phyloP scores from a whole-genome alignment of 306 rosid genomes.

The Castanea crenata region DNA sequence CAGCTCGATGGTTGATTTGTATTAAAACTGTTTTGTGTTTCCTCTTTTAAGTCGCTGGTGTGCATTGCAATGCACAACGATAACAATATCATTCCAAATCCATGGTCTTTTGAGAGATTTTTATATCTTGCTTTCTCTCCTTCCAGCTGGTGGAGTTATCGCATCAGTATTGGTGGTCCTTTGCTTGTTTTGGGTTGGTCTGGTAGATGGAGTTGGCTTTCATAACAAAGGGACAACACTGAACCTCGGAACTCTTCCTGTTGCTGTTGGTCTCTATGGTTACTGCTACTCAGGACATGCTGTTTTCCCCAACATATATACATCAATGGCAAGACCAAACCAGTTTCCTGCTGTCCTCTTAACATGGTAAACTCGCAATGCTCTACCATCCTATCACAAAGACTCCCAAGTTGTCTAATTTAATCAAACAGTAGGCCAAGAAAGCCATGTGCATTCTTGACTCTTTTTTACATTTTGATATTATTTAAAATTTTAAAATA shows the following conservation, averaged over 20 bases:
- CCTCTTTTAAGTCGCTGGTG: background rate
- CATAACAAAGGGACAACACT: slow-evolving; percentile 65
- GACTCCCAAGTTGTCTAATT: background rate
- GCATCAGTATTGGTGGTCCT: slow-evolving; percentile 76
- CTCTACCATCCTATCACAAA: background rate
- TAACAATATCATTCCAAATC: slow-evolving; percentile 6
- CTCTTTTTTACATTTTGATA: background rate
- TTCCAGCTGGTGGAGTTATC: slow-evolving; percentile 85
- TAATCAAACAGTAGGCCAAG: background rate
- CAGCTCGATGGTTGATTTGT: background rate
- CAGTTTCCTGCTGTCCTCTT: slow-evolving; percentile 75
- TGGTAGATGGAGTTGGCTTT: slow-evolving; percentile 68
- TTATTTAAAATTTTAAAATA: background rate
- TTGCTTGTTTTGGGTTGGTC: slow-evolving; percentile 79
- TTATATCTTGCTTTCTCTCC: background rate
- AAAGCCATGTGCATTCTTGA: slow-evolving; percentile 3
- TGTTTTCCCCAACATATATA: slow-evolving; percentile 90
- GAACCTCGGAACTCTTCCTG: slow-evolving; percentile 77
- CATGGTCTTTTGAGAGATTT: background rate
- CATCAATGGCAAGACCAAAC: slow-evolving; percentile 78
- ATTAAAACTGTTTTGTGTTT: background rate
- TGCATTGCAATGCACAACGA: background rate
- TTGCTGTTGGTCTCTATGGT: slow-evolving; percentile 94
- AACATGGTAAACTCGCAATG: slow-evolving; percentile 53
- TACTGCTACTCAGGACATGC: slow-evolving; percentile 99